Conservation (phyloP, 345 rosid genomes). For the Pugionium cornutum region DNA sequence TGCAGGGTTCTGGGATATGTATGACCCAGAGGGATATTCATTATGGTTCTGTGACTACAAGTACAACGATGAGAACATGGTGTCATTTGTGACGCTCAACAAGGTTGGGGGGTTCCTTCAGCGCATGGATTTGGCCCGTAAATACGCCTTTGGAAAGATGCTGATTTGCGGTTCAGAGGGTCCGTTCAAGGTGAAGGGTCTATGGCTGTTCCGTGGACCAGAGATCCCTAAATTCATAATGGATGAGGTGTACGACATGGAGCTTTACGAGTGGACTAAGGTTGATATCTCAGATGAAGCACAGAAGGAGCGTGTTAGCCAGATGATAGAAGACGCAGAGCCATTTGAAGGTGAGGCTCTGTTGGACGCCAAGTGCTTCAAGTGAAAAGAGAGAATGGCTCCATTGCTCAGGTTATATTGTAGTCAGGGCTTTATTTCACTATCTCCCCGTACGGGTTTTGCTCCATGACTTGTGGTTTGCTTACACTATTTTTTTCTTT, state of each 20-base stretch:
- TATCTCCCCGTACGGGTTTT: slow-evolving; percentile 12
- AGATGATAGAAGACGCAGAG: slow-evolving; percentile 92
- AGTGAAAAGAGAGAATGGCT: slow-evolving; percentile 45
- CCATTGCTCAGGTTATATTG: slow-evolving; percentile 1
- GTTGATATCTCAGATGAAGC: slow-evolving; percentile 77
- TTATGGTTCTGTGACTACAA: slow-evolving; percentile 98
- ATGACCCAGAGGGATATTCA: slow-evolving; percentile 96
- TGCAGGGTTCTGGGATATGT: slow-evolving; percentile 99
- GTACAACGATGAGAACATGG: slow-evolving; percentile 91
- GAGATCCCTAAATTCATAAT: slow-evolving; percentile 83
- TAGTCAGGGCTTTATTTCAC: background rate
- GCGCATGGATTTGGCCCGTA: slow-evolving; percentile 93
- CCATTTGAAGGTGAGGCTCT: slow-evolving; percentile 94
- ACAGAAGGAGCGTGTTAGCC: slow-evolving; percentile 89
- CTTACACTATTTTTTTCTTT: slow-evolving; percentile 15
- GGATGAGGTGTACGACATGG: slow-evolving; percentile 97
- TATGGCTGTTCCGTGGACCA: slow-evolving; percentile 95
- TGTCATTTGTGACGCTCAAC: slow-evolving; percentile 87
- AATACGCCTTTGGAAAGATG: slow-evolving; percentile 97
- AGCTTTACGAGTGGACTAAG: slow-evolving; percentile 90
- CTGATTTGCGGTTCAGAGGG: slow-evolving; percentile 73
- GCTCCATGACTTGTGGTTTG: slow-evolving; percentile 28
- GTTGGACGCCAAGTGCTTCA: slow-evolving; percentile 98
- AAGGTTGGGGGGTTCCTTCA: slow-evolving; percentile 96
- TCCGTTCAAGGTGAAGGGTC: slow-evolving; percentile 90